A percentile compares a stretch with the other conserved stretches of the same genome.
Conservation (phyloP, 75 land plant genomes). For the Selaginella moellendorffii region DNA sequence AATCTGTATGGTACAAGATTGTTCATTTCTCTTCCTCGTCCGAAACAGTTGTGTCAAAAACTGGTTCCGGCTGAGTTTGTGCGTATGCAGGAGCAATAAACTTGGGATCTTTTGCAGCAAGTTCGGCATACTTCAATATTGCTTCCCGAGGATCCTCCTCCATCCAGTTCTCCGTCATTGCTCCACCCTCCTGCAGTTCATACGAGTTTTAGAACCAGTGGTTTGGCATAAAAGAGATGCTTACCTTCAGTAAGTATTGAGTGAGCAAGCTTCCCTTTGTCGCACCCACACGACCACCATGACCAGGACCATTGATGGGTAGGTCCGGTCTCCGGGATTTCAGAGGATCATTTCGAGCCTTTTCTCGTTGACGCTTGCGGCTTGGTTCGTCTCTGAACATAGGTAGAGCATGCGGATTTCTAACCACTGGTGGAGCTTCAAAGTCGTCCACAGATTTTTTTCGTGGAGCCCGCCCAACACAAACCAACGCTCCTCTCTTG, state of each 20-base stretch:
- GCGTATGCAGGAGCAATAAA: conserved; percentile 97
- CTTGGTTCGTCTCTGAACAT: conserved; percentile 90
- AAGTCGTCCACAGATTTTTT: conserved; percentile 84
- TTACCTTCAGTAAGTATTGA: conserved; percentile 93
- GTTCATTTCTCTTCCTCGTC: conserved; percentile 70
- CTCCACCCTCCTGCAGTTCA: conserved; percentile 96
- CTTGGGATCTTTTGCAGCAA: conserved; percentile 80
- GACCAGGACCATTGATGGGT: conserved; percentile 88
- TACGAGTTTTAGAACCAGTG: no score
- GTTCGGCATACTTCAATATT: conserved; percentile 91
- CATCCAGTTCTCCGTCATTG: conserved; percentile 98
- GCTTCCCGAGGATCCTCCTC: conserved; percentile 99
- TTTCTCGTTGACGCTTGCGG: conserved; percentile 86
- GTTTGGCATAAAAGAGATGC: no score
- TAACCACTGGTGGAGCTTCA: conserved; percentile 76
- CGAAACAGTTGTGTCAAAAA: conserved; percentile 81
- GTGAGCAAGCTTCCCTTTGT: conserved; percentile 90
- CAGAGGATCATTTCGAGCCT: conserved; percentile 70
- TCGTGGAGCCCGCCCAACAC: conserved; percentile 96
- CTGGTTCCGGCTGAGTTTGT: conserved; percentile 76
- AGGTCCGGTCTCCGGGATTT: conserved; percentile 87
- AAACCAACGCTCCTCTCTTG: conserved; percentile 91
- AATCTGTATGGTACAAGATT: no score
- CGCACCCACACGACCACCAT: conserved; percentile 90
- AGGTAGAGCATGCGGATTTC: conserved; percentile 95